Conservation (phyloP, 176 grass and related monocot genomes). For the Oryza nivara region DNA sequence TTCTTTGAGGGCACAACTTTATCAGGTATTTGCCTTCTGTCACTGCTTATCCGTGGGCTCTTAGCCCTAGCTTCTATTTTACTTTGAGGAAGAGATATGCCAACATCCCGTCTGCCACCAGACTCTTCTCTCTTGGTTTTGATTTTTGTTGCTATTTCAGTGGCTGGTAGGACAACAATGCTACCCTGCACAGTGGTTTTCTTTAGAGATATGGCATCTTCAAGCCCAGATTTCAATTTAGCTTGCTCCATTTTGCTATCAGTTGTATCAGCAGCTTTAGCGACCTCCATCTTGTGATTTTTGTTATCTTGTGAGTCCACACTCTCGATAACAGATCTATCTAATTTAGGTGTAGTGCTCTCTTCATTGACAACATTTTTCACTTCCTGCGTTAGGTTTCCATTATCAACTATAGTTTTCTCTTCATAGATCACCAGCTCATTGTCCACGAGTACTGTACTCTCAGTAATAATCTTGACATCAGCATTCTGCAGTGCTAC, state of each 20-base stretch:
- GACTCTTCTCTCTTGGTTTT: conserved; percentile 58
- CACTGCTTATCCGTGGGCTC: conserved; percentile 52
- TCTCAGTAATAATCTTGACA: conserved; percentile 66
- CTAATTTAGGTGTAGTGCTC: conserved; percentile 36
- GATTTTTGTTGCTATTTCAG: conserved; percentile 50
- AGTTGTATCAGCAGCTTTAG: conserved; percentile 38
- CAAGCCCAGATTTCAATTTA: conserved; percentile 35
- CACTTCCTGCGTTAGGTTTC: conserved; percentile 51
- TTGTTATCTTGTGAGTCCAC: conserved; percentile 36
- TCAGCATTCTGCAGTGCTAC: conserved; percentile 44
- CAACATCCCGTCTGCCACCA: conserved; percentile 39
- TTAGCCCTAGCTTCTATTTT: conserved; percentile 47
- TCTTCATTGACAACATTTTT: conserved; percentile 73
- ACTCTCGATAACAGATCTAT: conserved; percentile 27
- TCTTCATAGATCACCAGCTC: conserved; percentile 74
- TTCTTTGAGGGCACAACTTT: conserved; percentile 63
- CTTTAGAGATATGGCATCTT: conserved; percentile 40
- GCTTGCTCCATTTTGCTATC: conserved; percentile 39
- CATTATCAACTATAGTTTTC: conserved; percentile 86
- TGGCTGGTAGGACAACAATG: conserved; percentile 52
- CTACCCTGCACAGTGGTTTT: conserved; percentile 49
- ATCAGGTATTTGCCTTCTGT: conserved; percentile 52
- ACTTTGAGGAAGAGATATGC: conserved; percentile 54
- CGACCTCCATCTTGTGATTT: conserved; percentile 28
- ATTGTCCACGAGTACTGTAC: conserved; percentile 55